Conservation (phyloP, 345 rosid genomes). For the Litchi chinensis region DNA sequence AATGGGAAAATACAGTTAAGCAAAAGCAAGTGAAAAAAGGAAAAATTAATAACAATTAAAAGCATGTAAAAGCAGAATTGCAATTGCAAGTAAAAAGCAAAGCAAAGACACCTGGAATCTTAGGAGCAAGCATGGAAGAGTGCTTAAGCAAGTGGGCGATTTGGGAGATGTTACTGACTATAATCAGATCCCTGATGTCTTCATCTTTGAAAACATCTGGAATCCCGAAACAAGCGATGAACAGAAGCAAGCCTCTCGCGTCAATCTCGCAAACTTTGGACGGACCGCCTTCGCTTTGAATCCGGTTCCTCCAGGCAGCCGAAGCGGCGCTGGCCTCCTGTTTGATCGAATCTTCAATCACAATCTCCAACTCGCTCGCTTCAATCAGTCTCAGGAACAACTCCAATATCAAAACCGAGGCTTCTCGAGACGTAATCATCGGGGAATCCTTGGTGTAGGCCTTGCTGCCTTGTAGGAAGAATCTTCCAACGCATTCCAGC, state of each 20-base stretch:
- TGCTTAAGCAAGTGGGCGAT: slow-evolving; percentile 43
- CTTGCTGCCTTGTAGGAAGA: slow-evolving; percentile 57
- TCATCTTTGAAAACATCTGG: slow-evolving; percentile 46
- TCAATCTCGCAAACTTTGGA: slow-evolving; percentile 48
- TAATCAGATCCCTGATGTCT: slow-evolving; percentile 65
- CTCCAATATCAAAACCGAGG: slow-evolving; percentile 60
- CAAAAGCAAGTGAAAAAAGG: not conserved
- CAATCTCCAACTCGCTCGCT: slow-evolving; percentile 17
- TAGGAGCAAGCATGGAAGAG: slow-evolving; percentile 46
- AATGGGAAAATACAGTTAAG: not conserved
- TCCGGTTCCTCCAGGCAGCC: slow-evolving; percentile 59
- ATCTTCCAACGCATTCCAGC: slow-evolving; percentile 69
- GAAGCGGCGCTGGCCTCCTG: slow-evolving; percentile 58
- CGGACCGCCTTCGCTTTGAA: slow-evolving; percentile 58
- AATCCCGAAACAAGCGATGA: slow-evolving; percentile 66
- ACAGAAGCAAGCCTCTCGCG: slow-evolving; percentile 72
- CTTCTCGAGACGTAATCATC: slow-evolving; percentile 51
- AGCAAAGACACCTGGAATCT: slow-evolving; percentile 50
- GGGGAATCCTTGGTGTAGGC: slow-evolving; percentile 53
- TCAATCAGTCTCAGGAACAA: slow-evolving; percentile 42
- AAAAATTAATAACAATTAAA: not conserved
- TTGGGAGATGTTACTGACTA: slow-evolving; percentile 39
- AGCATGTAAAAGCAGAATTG: not conserved
- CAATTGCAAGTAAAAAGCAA: slow-evolving; percentile 1
- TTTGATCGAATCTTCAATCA: slow-evolving; percentile 24